These are phyloP conservation scores for Trifolium repens DNA, from an alignment of 306 rosid genomes.

Conservation along the genomic window DNA sequence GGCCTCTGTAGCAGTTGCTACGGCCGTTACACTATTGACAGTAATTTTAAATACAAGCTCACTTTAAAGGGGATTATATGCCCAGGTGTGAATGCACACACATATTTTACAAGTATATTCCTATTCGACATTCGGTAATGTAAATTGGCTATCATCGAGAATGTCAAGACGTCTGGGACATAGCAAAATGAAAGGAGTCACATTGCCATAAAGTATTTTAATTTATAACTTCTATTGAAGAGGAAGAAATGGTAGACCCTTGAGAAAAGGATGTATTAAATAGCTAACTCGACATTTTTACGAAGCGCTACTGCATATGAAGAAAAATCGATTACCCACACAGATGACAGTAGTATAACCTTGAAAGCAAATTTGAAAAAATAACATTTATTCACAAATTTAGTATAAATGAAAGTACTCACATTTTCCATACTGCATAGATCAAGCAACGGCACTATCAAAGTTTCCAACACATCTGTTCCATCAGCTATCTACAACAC, in stretches of 20 bases:
- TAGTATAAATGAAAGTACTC: constrained; percentile 48
- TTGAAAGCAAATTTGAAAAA: constrained; percentile 23
- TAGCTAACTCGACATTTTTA: constrained; percentile 27
- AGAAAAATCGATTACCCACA: constrained; percentile 30
- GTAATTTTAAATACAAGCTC: not conserved
- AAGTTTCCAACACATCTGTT: constrained; percentile 59
- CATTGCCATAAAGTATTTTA: not conserved
- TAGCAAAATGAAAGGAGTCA: not conserved
- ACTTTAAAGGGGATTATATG: not conserved
- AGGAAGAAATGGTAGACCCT: not conserved
- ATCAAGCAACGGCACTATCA: constrained; percentile 75
- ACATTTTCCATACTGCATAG: constrained; percentile 77
- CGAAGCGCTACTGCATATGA: constrained; percentile 11
- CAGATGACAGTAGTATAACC: constrained; percentile 21
- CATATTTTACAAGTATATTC: not conserved
- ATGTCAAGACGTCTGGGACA: not conserved
- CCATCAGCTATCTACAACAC: constrained; percentile 74
- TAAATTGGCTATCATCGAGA: not conserved
- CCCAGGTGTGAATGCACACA: not conserved
- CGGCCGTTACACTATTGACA: not conserved
- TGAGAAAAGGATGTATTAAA: constrained; percentile 21
- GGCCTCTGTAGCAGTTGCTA: not conserved
- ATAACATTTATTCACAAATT: constrained; percentile 26
- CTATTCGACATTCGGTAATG: not conserved
- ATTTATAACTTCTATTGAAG: not conserved